Evolutionary conservation across 1,139 yeast species (phyloP), one percentile per base, ranked within the genome.

Genomic region (Scheffersomyces lignicola): DNA sequence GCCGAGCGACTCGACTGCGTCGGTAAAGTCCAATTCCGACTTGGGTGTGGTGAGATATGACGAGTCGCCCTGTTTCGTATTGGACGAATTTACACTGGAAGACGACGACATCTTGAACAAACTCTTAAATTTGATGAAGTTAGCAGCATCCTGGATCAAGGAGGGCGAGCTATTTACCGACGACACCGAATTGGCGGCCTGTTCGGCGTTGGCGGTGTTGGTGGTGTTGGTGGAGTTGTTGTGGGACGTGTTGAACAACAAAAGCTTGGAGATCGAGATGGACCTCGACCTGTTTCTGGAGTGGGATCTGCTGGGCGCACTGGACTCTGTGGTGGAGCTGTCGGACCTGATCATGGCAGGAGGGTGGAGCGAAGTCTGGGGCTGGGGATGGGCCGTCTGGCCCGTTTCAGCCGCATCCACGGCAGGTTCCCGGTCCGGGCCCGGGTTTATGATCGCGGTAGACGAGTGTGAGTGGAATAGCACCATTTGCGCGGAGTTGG

Each of bases 221-320:
- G 33, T 44, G 33, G 5, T n/a, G 16, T 7, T 24, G 6, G 7
- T 7, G 7, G 13, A 8, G 18, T 26, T 26, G n/a, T n/a, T n/a
- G n/a, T n/a, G n/a, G n/a, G n/a, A n/a, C n/a, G n/a, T n/a, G n/a
- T n/a, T n/a, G 10, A 26, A 26, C 11, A 44, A 48, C 8, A 53
- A 41, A 27, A 51, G 47, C 29, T 47, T 48, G 3, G 55, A 40
- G 22, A 53, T 32, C 3, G 58, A 51, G 10, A 52, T 51, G 4
- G 57, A 49, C 32, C 56, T 34, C 9, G 43, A 42, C 28, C 48
- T 31, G 15, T 34, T 37, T 35, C 46, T 35, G 11, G 46, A 39
- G 25, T 20, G 42, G 12, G 43, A 34, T 29, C 43, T 34, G 18
- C 25, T 28, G 10, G 40, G 36, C 6, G 20, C 32, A 3, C 35